Evolutionary conservation across 108 stramenopile genomes (phyloP).

Genomic region (Pseudonitzschia multistriata): DNA sequence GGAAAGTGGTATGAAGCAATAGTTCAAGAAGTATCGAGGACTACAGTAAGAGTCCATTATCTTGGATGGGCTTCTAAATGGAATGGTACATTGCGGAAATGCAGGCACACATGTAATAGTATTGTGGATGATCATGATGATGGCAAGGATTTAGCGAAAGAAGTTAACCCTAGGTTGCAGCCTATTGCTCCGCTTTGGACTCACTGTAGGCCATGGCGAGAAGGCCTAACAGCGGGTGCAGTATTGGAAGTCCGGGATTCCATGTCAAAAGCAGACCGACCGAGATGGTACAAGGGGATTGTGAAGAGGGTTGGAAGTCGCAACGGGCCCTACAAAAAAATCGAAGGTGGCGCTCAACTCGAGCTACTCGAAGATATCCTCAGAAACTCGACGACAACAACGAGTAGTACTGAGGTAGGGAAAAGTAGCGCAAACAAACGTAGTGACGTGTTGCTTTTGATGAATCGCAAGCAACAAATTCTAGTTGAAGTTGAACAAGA

Average conservation of each 20-base stretch:
- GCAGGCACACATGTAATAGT: background rate
- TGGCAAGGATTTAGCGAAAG: background rate
- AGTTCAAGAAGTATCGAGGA: constrained; percentile 50
- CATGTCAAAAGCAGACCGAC: constrained; percentile 45
- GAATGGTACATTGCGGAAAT: constrained; percentile 49
- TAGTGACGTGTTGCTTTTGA: constrained; percentile 44
- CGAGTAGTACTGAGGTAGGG: background rate
- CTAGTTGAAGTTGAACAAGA: constrained; percentile 75
- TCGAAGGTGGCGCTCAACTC: constrained; percentile 63
- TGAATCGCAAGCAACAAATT: constrained; percentile 56
- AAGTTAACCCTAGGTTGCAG: constrained; percentile 27
- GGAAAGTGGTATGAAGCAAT: constrained; percentile 81
- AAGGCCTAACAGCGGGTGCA: constrained; percentile 49
- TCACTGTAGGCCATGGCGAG: constrained; percentile 61
- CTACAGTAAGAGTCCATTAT: constrained; percentile 75
- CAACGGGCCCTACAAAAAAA: constrained; percentile 27
- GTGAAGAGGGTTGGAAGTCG: constrained; percentile 48
- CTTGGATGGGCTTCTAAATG: constrained; percentile 76
- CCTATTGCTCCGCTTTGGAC: constrained; percentile 69
- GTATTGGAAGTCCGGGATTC: constrained; percentile 68
- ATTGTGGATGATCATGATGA: background rate
- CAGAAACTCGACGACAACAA: background rate
- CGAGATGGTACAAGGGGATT: constrained; percentile 72
- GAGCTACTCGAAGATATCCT: constrained; percentile 40
- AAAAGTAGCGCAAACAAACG: constrained; percentile 22